Percentiles rank a stretch among this genome's conserved stretches.
Conservation (phyloP, 768 basidiomycete species). For the Lentinula sp. region DNA sequence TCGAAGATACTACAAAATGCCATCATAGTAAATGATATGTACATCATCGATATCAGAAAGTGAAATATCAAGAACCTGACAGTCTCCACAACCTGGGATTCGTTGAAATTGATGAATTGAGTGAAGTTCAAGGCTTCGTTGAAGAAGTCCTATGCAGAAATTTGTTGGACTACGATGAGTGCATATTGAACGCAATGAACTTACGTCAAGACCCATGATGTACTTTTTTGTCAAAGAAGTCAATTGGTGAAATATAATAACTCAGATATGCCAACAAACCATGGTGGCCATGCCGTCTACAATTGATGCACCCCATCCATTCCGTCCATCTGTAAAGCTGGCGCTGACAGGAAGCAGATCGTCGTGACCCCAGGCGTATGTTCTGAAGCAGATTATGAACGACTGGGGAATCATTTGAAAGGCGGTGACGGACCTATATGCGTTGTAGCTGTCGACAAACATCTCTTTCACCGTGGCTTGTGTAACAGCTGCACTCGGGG, state of each 20-base stretch:
- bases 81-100: slow-evolving; percentile 26
- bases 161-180: background rate
- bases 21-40: background rate
- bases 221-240: slow-evolving; percentile 17
- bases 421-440: slow-evolving; percentile 30
- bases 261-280: slow-evolving; percentile 20
- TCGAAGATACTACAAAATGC: slow-evolving; percentile 36
- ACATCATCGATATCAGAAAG: background rate
- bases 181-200: background rate
- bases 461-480: slow-evolving; percentile 31
- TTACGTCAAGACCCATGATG: slow-evolving; percentile 37
- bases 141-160: slow-evolving; percentile 29
- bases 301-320: slow-evolving; percentile 19
- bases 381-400: slow-evolving; percentile 15
- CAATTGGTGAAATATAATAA: background rate
- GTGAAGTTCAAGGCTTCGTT: slow-evolving; percentile 34
- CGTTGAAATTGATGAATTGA: slow-evolving; percentile 33
- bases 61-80: slow-evolving; percentile 27
- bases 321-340: slow-evolving; percentile 8
- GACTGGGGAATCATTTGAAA: background rate
- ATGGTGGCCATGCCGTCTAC: slow-evolving; percentile 41
- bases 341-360: slow-evolving; percentile 20
- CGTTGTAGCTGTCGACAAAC: slow-evolving; percentile 34
- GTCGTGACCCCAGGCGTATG: slow-evolving; percentile 45
- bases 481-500: slow-evolving; percentile 25